Evolutionary conservation across 192 early-diverging fungal species (phyloP).

Genomic region (Backusella circina): DNA sequence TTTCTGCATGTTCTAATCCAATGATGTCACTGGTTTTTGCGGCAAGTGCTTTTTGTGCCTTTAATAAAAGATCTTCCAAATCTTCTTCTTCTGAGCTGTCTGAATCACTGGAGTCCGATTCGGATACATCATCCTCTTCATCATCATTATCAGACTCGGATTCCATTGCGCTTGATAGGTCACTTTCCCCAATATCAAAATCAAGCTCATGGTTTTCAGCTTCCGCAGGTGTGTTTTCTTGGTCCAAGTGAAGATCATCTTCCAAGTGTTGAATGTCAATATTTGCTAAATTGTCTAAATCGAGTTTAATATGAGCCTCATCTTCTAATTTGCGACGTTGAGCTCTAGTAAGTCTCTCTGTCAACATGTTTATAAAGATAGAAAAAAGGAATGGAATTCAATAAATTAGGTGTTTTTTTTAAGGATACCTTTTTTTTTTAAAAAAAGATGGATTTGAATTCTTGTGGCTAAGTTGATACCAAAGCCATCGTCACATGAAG

Average conservation of each 20-base stretch:
- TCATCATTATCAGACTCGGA: background rate
- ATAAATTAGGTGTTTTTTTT: background rate
- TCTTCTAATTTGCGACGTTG: constrained; percentile 2
- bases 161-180: background rate
- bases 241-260: background rate
- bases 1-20: constrained; percentile 6
- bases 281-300: background rate
- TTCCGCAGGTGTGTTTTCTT: background rate
- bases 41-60: constrained; percentile 36
- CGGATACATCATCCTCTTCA: background rate
- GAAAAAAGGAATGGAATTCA: background rate
- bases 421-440: background rate
- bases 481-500: background rate
- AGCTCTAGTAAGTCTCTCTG: constrained; percentile 6
- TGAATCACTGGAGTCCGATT: background rate
- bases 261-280: constrained; percentile 2
- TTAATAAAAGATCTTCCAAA: constrained; percentile 32
- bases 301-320: background rate
- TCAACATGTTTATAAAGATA: background rate
- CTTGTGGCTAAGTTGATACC: background rate
- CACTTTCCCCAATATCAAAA: background rate
- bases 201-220: background rate
- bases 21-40: constrained; percentile 19
- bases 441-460: background rate
- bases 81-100: constrained; percentile 25